Evolutionary conservation across 495 filamentous ascomycete species (phyloP).

Genomic region (Chaetomium tenue): DNA sequence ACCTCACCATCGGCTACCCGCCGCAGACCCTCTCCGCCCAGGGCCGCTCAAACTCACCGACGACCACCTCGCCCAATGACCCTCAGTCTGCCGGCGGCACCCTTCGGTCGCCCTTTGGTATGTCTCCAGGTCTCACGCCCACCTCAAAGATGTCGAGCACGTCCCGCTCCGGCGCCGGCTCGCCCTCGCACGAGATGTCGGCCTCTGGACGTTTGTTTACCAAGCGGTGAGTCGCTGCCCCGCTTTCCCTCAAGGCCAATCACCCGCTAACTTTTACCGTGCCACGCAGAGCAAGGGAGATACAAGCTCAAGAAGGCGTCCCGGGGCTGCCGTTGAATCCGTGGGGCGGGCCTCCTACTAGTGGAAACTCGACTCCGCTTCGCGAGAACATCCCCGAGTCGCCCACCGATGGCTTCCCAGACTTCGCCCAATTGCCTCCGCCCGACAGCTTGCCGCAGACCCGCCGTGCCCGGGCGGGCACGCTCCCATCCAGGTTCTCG

Average conservation of each 20-base stretch:
- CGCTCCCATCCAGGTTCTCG: conserved; percentile 92
- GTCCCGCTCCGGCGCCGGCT: conserved; percentile 86
- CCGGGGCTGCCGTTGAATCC: conserved; percentile 69
- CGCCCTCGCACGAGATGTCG: conserved; percentile 88
- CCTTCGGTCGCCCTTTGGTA: conserved; percentile 72
- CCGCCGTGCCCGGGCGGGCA: conserved; percentile 80
- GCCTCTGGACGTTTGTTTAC: conserved; percentile 72
- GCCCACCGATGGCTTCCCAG: conserved; percentile 92
- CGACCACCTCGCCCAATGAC: conserved; percentile 84
- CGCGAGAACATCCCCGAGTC: conserved; percentile 97
- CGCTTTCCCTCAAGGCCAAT: conserved; percentile 16
- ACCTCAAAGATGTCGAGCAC: conserved; percentile 68
- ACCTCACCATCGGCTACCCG: conserved; percentile 68
- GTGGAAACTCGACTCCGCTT: conserved; percentile 90
- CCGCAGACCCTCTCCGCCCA: conserved; percentile 59
- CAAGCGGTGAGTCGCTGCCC: conserved; percentile 69
- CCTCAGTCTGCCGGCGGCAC: conserved; percentile 61
- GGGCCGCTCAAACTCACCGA: conserved; percentile 80
- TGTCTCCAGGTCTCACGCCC: conserved; percentile 60
- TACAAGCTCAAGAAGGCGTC: conserved; percentile 91
- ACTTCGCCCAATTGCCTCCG: conserved; percentile 67
- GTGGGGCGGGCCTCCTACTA: conserved; percentile 89
- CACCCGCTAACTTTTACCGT: conserved; percentile 26
- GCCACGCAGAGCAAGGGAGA: conserved; percentile 75
- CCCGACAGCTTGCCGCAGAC: conserved; percentile 57